Conservation (phyloP, 441 rosid genomes). For the Gossypium lobatum region DNA sequence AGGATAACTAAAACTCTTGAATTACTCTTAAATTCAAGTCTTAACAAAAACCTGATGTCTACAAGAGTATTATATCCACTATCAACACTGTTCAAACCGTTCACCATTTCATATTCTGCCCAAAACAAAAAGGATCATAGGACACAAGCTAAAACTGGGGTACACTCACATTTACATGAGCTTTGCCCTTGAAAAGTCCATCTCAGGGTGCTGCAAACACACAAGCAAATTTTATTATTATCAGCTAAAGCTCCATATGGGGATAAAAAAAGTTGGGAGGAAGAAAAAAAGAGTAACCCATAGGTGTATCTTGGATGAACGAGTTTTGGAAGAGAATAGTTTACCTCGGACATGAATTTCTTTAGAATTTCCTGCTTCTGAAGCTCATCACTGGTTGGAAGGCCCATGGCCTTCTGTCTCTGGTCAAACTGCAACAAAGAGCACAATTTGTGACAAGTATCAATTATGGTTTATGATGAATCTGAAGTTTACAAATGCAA, state of each 20-base stretch:
- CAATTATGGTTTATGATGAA: neutral
- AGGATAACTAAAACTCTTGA: neutral
- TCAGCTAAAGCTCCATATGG: neutral
- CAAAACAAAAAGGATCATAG: neutral
- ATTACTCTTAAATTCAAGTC: neutral
- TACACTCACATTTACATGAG: conserved; percentile 21
- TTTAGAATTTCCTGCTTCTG: conserved; percentile 90
- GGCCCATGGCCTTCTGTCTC: conserved; percentile 94
- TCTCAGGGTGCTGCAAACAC: conserved; percentile 78
- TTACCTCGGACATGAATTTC: conserved; percentile 90
- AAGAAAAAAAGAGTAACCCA: neutral
- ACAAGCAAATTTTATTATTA: neutral
- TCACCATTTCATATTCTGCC: neutral
- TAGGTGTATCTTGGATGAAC: neutral
- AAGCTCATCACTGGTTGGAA: conserved; percentile 87
- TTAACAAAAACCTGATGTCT: neutral
- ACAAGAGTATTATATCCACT: neutral
- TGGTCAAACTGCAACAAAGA: conserved; percentile 71
- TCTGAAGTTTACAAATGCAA: neutral
- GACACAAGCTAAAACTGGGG: neutral
- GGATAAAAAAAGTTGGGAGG: neutral
- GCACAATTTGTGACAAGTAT: neutral
- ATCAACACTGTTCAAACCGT: neutral
- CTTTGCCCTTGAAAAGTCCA: conserved; percentile 90
- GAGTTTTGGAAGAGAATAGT: neutral